Conservation (phyloP, 768 basidiomycete genomes). For the Psilocybe cyanescens region DNA sequence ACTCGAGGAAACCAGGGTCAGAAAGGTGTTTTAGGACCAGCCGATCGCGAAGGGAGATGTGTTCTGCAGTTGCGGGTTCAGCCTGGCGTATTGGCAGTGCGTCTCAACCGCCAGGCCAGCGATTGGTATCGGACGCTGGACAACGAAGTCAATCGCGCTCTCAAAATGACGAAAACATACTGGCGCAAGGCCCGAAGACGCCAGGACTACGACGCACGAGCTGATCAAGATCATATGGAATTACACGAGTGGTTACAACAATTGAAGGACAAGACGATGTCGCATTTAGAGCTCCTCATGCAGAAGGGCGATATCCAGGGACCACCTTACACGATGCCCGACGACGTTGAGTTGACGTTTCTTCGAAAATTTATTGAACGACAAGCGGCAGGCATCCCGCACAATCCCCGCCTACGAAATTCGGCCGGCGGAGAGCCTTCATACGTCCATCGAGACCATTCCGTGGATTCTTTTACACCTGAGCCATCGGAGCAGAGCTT, state of each 20-base stretch:
- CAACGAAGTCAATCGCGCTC: constrained; percentile 76
- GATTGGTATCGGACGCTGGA: constrained; percentile 86
- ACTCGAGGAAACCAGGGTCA: constrained; percentile 87
- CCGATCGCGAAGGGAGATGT: constrained; percentile 77
- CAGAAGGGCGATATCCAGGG: constrained; percentile 87
- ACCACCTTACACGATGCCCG: constrained; percentile 81
- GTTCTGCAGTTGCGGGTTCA: constrained; percentile 82
- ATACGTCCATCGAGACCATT: constrained; percentile 47
- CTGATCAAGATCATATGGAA: constrained; percentile 90
- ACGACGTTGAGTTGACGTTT: constrained; percentile 77
- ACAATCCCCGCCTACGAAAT: constrained; percentile 80
- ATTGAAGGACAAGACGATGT: constrained; percentile 88
- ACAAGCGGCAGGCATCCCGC: constrained; percentile 73
- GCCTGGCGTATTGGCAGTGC: constrained; percentile 79
- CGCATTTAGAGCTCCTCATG: constrained; percentile 84
- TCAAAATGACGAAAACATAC: constrained; percentile 85
- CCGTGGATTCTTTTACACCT: constrained; percentile 50
- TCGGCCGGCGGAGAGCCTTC: constrained; percentile 34
- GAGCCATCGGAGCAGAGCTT: constrained; percentile 51
- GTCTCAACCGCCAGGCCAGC: constrained; percentile 73
- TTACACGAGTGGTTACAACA: constrained; percentile 88
- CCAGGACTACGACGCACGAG: constrained; percentile 83
- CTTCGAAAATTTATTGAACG: constrained; percentile 84
- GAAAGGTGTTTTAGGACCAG: constrained; percentile 74
- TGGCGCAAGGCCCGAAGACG: constrained; percentile 83